Percentiles rank a stretch among this genome's conserved stretches.
Evolutionary conservation across 2,329 filamentous ascomycete genomes (phyloP).

Genomic region (Alternaria sp.): DNA sequence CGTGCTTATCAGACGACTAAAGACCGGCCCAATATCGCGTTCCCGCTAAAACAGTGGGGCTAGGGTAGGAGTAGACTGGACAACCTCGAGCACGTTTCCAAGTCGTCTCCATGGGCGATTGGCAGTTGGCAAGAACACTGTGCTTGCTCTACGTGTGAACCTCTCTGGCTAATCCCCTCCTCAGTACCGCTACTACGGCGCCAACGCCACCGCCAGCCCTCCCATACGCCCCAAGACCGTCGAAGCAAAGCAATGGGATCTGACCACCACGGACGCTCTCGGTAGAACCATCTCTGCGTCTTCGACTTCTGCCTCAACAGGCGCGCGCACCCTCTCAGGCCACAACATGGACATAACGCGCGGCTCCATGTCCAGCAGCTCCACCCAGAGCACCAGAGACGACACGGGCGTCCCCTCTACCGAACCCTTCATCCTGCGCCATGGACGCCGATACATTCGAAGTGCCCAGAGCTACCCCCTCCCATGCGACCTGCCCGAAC

Average conservation of each 20-base stretch:
- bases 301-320: conserved; percentile 26
- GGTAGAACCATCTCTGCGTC: conserved; percentile 43
- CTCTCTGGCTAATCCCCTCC: conserved; percentile 13
- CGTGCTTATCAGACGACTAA: conserved; percentile 44
- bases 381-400: conserved; percentile 42
- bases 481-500: conserved; percentile 83
- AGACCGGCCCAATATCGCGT: conserved; percentile 41
- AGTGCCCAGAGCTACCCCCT: conserved; percentile 79
- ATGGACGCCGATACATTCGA: conserved; percentile 83
- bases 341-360: conserved; percentile 46
- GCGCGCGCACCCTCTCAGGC: conserved; percentile 17
- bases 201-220: conserved; percentile 28
- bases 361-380: conserved; percentile 48
- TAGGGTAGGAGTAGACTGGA: conserved; percentile 24
- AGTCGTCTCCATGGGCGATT: conserved; percentile 40
- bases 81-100: conserved; percentile 10
- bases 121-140: conserved; percentile 40
- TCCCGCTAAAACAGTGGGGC: conserved; percentile 48
- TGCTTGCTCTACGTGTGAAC: conserved; percentile 3
- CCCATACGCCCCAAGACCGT: conserved; percentile 39
- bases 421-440: conserved; percentile 68
- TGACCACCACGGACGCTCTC: conserved; percentile 44
- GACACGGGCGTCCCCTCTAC: conserved; percentile 23
- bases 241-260: conserved; percentile 47
- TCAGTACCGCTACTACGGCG: conserved; percentile 46